A percentile compares a stretch with the other conserved stretches of the same genome.
phyloP scores from a whole-genome alignment of 2,329 filamentous ascomycete species.

The Blumeria graminis region DNA sequence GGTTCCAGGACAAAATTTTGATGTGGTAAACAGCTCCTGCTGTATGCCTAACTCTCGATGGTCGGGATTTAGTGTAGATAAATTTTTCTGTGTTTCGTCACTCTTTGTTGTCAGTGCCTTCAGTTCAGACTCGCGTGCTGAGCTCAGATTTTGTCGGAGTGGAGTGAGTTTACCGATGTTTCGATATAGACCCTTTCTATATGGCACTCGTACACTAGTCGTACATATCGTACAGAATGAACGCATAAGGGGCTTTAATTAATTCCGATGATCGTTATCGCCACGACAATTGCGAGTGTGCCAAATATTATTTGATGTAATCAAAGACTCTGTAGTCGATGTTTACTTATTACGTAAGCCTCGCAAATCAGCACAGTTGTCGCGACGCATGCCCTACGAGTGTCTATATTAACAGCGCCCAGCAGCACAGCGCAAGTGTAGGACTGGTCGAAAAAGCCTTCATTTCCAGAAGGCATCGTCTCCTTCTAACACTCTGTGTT shows the following conservation, averaged over 20 bases:
- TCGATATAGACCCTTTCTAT: background rate
- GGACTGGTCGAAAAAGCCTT: too few relatives aligned
- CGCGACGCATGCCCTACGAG: too few relatives aligned
- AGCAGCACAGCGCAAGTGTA: too few relatives aligned
- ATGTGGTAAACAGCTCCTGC: slow-evolving; percentile 60
- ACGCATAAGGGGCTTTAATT: background rate
- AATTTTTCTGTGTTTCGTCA: background rate
- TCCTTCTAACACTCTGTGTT: too few relatives aligned
- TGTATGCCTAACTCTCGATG: slow-evolving; percentile 35
- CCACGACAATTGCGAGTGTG: background rate
- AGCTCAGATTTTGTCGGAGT: background rate
- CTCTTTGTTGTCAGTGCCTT: background rate
- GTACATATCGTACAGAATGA: background rate
- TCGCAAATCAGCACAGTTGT: background rate
- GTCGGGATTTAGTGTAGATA: slow-evolving; percentile 16
- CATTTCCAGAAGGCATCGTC: too few relatives aligned
- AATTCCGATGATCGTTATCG: background rate
- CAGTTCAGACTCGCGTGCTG: background rate
- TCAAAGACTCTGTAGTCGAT: background rate
- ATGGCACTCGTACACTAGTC: background rate
- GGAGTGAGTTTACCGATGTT: background rate
- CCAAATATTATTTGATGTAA: background rate
- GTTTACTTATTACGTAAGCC: background rate
- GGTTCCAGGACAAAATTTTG: slow-evolving; percentile 60
- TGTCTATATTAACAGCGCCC: too few relatives aligned